Evolutionary conservation across 2,329 filamentous ascomycete species (phyloP).

Genomic region (Decorospora gaudefroyi): DNA sequence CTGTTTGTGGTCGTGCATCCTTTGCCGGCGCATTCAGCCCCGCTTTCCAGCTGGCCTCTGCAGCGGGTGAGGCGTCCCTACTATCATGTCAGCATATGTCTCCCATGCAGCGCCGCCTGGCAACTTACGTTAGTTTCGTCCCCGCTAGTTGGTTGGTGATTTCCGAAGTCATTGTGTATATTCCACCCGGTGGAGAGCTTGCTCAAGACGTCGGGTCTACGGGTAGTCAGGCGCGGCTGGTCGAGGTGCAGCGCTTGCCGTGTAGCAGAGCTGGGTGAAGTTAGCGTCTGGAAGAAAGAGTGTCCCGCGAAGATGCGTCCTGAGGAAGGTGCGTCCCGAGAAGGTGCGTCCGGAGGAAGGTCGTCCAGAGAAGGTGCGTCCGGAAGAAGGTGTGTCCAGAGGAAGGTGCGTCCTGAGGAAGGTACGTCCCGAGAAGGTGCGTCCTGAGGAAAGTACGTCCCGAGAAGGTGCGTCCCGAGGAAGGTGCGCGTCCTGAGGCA

Average conservation of each 20-base stretch:
- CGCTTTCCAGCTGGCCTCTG: constrained; percentile 73
- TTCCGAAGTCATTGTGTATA: constrained; percentile 53
- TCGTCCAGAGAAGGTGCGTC: too few species aligned
- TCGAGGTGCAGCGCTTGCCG: constrained; percentile 27
- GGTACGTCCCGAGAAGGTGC: too few species aligned
- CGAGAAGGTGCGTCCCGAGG: constrained; percentile 16
- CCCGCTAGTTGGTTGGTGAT: constrained; percentile 62
- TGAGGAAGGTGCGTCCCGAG: too few species aligned
- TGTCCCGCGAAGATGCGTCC: too few species aligned
- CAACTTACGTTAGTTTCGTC: constrained; percentile 55
- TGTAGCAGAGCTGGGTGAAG: constrained; percentile 23
- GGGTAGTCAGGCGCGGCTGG: constrained; percentile 13
- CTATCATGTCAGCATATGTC: constrained; percentile 22
- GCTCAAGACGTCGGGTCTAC: constrained; percentile 20
- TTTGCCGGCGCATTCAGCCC: constrained; percentile 71
- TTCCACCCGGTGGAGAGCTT: constrained; percentile 33
- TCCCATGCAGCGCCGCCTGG: constrained; percentile 2
- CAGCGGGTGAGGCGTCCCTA: constrained; percentile 54
- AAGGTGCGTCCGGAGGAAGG: too few species aligned
- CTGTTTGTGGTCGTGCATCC: constrained; percentile 79
- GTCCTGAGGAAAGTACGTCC: too few species aligned
- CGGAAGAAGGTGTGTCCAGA: too few species aligned
- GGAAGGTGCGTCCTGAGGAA: too few species aligned
- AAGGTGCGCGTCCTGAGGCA: too few species aligned
- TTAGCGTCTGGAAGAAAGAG: constrained; percentile 21